Percentiles rank a stretch among this genome's conserved stretches.
These are phyloP conservation scores for Tolypocladium ovalisporum DNA, from an alignment of 2,329 filamentous ascomycete species.

Conservation along the genomic window DNA sequence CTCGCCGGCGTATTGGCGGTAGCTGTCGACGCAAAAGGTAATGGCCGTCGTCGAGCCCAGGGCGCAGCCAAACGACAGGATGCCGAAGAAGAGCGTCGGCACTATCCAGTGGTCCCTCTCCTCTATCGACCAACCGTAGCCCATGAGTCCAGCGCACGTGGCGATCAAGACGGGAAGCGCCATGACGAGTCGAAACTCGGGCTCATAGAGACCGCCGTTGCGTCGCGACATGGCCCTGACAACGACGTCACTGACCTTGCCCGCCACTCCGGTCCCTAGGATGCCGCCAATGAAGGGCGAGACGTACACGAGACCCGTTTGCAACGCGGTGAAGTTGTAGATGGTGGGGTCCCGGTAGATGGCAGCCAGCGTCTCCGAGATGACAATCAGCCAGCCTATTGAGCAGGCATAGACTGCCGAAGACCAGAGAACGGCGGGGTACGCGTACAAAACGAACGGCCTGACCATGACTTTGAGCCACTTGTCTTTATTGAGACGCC, in stretches of 20 bases:
- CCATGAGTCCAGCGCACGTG: constrained; percentile 81
- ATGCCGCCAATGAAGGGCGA: constrained; percentile 84
- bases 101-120: constrained; percentile 75
- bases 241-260: constrained; percentile 75
- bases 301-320: constrained; percentile 79
- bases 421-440: constrained; percentile 86
- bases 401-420: constrained; percentile 76
- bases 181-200: constrained; percentile 88
- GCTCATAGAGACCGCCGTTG: constrained; percentile 92
- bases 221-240: constrained; percentile 71
- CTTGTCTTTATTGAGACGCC: constrained; percentile 63
- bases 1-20: constrained; percentile 87
- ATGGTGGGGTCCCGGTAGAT: constrained; percentile 60
- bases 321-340: constrained; percentile 74
- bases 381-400: constrained; percentile 89
- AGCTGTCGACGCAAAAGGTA: constrained; percentile 89
- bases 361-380: constrained; percentile 75
- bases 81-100: constrained; percentile 84
- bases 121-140: constrained; percentile 86
- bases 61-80: constrained; percentile 86
- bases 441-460: constrained; percentile 77
- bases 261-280: constrained; percentile 83
- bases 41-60: constrained; percentile 85
- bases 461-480: constrained; percentile 71
- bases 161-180: constrained; percentile 65